These are phyloP conservation scores for Mrakiaceae sp. DNA, from an alignment of 1,284 basidiomycete species.

Conservation along the genomic window DNA sequence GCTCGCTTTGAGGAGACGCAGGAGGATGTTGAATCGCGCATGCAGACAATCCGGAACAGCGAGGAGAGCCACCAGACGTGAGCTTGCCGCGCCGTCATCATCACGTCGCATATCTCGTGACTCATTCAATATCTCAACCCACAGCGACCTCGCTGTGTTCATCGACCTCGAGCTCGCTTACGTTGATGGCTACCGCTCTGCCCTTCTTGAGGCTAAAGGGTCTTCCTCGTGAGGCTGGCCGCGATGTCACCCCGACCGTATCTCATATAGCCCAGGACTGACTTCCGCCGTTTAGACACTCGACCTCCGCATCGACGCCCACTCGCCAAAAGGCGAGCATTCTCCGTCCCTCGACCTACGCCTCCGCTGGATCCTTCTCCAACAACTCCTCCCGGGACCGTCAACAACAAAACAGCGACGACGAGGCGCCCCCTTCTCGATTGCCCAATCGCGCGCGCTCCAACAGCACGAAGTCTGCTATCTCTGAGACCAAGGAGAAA, in stretches of 20 bases:
- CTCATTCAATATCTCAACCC: too few species aligned
- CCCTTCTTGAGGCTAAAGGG: constrained; percentile 53
- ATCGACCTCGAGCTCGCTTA: constrained; percentile 62
- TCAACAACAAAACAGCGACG: constrained; percentile 1
- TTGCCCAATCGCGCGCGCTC: constrained; percentile 27
- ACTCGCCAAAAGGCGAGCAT: constrained; percentile 17
- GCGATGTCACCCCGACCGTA: too few species aligned
- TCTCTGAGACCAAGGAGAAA: constrained; percentile 21
- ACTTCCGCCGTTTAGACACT: not conserved
- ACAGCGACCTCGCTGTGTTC: constrained; percentile 48
- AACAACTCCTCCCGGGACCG: constrained; percentile 8
- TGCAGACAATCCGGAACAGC: constrained; percentile 63
- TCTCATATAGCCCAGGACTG: constrained; percentile 30
- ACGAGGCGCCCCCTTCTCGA: not conserved
- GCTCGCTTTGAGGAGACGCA: constrained; percentile 67
- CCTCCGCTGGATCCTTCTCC: constrained; percentile 2
- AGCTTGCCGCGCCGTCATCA: not conserved
- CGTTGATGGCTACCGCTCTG: constrained; percentile 55
- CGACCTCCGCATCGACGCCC: not conserved
- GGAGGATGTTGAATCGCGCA: constrained; percentile 62
- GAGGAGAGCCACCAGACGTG: constrained; percentile 40
- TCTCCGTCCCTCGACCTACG: constrained; percentile 15
- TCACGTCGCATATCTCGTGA: not conserved
- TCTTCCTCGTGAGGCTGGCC: constrained; percentile 28
- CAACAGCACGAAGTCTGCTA: constrained; percentile 27